Evolutionary conservation across 768 basidiomycete genomes (phyloP).

Genomic region (Hysterangium stoloniferum): DNA sequence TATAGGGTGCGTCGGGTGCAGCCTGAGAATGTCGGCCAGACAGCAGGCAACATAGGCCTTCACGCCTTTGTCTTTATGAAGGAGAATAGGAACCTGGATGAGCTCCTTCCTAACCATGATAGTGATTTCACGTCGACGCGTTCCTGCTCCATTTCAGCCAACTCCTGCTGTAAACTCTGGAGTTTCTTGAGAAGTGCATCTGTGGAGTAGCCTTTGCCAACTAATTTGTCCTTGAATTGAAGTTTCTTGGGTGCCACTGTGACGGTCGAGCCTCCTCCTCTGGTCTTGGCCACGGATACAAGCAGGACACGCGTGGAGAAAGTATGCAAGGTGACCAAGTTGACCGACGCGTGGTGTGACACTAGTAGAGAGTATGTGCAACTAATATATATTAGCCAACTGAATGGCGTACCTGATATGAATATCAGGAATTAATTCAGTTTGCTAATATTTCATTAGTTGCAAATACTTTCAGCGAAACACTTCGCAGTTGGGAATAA

Average conservation of each 20-base stretch:
- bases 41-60: conserved; percentile 94
- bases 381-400: no score
- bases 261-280: background rate
- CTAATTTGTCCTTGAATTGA: conserved; percentile 74
- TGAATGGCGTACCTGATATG: no score
- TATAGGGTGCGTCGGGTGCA: conserved; percentile 98
- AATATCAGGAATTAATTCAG: no score
- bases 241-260: conserved; percentile 18
- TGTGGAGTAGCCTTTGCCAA: conserved; percentile 64
- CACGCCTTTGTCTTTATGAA: conserved; percentile 94
- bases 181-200: conserved; percentile 84
- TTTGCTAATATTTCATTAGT: no score
- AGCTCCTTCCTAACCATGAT: conserved; percentile 67
- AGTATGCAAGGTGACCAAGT: no score
- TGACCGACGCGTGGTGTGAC: no score
- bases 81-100: conserved; percentile 66
- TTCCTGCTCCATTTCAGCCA: conserved; percentile 85
- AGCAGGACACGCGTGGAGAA: no score
- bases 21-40: conserved; percentile 84
- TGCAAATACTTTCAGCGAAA: no score
- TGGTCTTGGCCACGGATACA: conserved; percentile 12
- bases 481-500: no score
- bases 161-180: conserved; percentile 65
- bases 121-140: conserved; percentile 70
- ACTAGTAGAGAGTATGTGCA: no score